Evolutionary conservation across 192 early-diverging fungal genomes (phyloP).

Genomic region (Coemansia nantahalensis): DNA sequence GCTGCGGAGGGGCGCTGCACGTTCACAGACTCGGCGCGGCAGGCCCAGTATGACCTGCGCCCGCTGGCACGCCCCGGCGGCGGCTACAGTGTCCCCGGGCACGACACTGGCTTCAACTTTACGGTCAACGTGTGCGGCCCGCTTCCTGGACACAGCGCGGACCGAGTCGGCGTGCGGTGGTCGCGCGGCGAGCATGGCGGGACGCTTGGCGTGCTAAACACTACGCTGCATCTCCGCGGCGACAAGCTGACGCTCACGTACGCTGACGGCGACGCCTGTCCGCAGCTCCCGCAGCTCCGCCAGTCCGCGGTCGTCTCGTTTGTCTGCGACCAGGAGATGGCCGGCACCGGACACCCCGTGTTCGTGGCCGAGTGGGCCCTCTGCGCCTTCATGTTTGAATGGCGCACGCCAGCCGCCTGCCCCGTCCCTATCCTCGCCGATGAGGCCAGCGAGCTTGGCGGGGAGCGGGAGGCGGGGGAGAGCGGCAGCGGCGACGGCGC

Average conservation of each 20-base stretch:
- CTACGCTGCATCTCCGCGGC: conserved; percentile 26
- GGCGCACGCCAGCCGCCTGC: conserved; percentile 53
- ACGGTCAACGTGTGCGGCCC: conserved; percentile 37
- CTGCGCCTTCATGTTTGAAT: conserved; percentile 56
- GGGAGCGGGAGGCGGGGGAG: neutral
- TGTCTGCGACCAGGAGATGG: conserved; percentile 34
- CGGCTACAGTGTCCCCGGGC: conserved; percentile 24
- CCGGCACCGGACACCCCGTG: conserved; percentile 25
- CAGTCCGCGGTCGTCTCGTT: conserved; percentile 43
- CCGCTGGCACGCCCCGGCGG: conserved; percentile 11
- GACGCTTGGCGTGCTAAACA: conserved; percentile 21
- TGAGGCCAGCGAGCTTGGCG: neutral
- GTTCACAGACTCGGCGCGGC: neutral
- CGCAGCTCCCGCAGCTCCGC: conserved; percentile 14
- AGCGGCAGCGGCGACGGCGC: neutral
- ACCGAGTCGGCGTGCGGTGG: conserved; percentile 16
- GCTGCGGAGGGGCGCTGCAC: too few relatives aligned
- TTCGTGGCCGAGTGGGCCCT: conserved; percentile 45
- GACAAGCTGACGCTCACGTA: conserved; percentile 46
- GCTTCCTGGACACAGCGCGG: conserved; percentile 4
- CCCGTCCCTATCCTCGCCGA: neutral
- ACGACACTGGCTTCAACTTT: conserved; percentile 37
- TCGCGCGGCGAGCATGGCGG: conserved; percentile 12
- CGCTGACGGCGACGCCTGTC: conserved; percentile 37
- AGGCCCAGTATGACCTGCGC: conserved; percentile 34